These are phyloP conservation scores for Tricholoma sp. DNA, from an alignment of 768 basidiomycete genomes.

Conservation along the genomic window DNA sequence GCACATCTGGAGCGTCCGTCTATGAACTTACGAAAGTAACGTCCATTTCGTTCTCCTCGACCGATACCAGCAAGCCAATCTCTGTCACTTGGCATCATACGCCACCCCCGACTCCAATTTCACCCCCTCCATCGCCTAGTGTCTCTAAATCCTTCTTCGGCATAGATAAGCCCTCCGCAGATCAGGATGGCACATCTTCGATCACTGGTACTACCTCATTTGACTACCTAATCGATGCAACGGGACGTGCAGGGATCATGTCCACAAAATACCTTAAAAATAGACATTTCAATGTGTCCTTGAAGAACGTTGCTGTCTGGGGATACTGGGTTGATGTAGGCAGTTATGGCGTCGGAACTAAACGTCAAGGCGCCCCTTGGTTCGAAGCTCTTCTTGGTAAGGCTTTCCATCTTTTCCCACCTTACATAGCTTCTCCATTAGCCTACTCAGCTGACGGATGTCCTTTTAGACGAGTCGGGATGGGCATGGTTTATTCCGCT, in stretches of 20 bases:
- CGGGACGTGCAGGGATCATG: constrained; percentile 67
- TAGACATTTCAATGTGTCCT: constrained; percentile 58
- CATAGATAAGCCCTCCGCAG: constrained; percentile 9
- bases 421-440: neutral
- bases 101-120: constrained; percentile 33
- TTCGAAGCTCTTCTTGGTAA: constrained; percentile 69
- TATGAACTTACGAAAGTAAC: constrained; percentile 53
- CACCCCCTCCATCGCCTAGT: constrained; percentile 36
- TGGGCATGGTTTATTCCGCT: constrained; percentile 74
- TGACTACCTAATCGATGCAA: constrained; percentile 67
- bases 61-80: constrained; percentile 37
- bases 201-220: constrained; percentile 53
- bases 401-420: constrained; percentile 7
- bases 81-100: constrained; percentile 52
- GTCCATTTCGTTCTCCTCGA: constrained; percentile 37
- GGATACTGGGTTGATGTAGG: constrained; percentile 63
- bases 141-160: constrained; percentile 22
- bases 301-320: constrained; percentile 76
- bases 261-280: constrained; percentile 68
- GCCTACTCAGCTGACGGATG: neutral
- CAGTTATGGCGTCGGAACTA: constrained; percentile 45
- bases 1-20: constrained; percentile 44
- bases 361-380: constrained; percentile 55
- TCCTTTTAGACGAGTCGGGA: constrained; percentile 53
- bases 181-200: constrained; percentile 7